Percentiles rank a stretch among this genome's conserved stretches.
These are phyloP conservation scores for Plasmopara halstedii DNA, from an alignment of 352 stramenopile species.

Conservation along the genomic window DNA sequence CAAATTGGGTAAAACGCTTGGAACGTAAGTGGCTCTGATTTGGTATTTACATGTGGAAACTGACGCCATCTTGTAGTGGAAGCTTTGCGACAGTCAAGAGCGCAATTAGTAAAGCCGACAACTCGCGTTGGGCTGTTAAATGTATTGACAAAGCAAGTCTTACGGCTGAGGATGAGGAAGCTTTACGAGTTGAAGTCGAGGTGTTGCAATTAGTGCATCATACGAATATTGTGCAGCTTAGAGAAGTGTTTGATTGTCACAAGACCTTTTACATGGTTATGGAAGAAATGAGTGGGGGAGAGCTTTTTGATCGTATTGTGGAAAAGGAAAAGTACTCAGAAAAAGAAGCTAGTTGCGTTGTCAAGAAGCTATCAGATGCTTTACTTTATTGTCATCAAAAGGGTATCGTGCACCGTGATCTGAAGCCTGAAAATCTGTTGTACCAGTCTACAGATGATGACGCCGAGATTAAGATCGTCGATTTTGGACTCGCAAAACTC, in stretches of 20 bases:
- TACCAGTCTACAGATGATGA: conserved; percentile 83
- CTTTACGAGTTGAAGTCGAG: conserved; percentile 73
- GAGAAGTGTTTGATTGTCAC: conserved; percentile 82
- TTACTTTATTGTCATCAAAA: conserved; percentile 84
- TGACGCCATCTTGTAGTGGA: conserved; percentile 28
- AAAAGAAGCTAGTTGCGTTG: conserved; percentile 72
- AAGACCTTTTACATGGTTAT: conserved; percentile 91
- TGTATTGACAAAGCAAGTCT: conserved; percentile 80
- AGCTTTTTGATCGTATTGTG: conserved; percentile 91
- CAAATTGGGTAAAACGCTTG: conserved; percentile 83
- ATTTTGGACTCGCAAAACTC: conserved; percentile 89
- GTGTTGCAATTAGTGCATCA: conserved; percentile 80
- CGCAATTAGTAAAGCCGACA: conserved; percentile 69
- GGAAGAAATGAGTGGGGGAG: conserved; percentile 86
- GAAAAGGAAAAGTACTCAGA: conserved; percentile 90
- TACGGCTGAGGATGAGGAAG: conserved; percentile 74
- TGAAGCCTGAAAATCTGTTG: conserved; percentile 87
- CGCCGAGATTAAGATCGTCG: conserved; percentile 91
- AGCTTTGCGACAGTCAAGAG: conserved; percentile 85
- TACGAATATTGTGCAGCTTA: conserved; percentile 82
- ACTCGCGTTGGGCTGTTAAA: conserved; percentile 75
- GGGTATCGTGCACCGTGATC: conserved; percentile 87
- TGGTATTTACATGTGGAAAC: not conserved
- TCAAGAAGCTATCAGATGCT: conserved; percentile 79
- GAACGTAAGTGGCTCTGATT: conserved; percentile 53